Percentiles rank a stretch among this genome's conserved stretches.
These are phyloP conservation scores for Triticum timopheevii DNA, from an alignment of 176 grass and related monocot species.

Conservation along the genomic window DNA sequence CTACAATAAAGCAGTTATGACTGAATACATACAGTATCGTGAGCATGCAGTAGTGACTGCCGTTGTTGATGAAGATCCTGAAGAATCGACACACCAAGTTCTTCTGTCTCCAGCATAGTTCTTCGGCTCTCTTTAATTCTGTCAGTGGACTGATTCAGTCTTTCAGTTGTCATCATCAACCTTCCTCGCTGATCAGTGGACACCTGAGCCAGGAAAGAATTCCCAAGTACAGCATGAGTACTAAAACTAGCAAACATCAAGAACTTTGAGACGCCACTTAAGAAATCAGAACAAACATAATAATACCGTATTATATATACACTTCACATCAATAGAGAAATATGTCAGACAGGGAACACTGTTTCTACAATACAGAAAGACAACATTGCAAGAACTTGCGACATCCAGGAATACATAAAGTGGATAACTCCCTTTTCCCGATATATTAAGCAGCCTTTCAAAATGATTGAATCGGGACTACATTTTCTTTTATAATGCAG, in stretches of 20 bases:
- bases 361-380: neutral
- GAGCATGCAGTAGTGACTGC: constrained; percentile 90
- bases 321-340: neutral
- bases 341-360: neutral
- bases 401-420: neutral
- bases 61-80: constrained; percentile 89
- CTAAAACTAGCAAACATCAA: constrained; percentile 6
- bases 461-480: neutral
- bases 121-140: constrained; percentile 75
- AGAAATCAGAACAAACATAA: neutral
- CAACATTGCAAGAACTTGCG: neutral
- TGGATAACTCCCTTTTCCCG: neutral
- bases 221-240: constrained; percentile 22
- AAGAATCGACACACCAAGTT: constrained; percentile 85
- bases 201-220: constrained; percentile 44
- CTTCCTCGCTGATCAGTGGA: constrained; percentile 92
- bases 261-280: constrained; percentile 1
- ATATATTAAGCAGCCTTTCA: constrained; percentile 15
- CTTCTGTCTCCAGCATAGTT: constrained; percentile 84
- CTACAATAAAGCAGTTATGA: neutral
- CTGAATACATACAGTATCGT: constrained; percentile 65
- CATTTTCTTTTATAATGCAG: neutral
- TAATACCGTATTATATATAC: neutral
- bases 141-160: constrained; percentile 79
- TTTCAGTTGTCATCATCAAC: constrained; percentile 79